Evolutionary conservation across 768 basidiomycete genomes (phyloP).

Genomic region (Suillus placidus): DNA sequence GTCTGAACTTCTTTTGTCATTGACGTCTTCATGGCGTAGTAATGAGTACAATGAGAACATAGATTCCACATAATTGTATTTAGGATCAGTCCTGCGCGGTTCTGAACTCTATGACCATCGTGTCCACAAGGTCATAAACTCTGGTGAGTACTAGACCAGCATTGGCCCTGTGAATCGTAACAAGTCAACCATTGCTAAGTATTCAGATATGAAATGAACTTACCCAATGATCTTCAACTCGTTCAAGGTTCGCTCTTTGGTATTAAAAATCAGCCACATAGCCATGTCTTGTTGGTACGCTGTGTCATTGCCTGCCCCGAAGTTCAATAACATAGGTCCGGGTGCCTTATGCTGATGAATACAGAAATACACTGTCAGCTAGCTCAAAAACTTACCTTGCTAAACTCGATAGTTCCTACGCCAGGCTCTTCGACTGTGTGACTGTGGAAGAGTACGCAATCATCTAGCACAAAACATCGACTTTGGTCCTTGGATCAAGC

Average conservation of each 20-base stretch:
- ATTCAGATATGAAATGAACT: background rate
- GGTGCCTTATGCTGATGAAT: constrained; percentile 37
- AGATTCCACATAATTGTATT: background rate
- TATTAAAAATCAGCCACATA: background rate
- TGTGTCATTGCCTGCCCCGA: background rate
- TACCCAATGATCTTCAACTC: background rate
- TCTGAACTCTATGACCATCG: background rate
- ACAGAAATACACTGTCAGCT: background rate
- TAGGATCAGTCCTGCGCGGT: background rate
- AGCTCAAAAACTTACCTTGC: background rate
- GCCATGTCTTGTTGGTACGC: background rate
- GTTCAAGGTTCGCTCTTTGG: background rate
- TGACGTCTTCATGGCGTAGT: background rate
- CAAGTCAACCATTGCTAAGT: background rate
- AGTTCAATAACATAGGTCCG: constrained; percentile 43
- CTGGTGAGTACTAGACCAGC: background rate
- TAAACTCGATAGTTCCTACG: background rate
- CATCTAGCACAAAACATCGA: constrained; percentile 18
- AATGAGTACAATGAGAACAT: background rate
- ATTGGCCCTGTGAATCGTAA: background rate
- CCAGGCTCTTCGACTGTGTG: constrained; percentile 13
- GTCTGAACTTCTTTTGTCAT: background rate
- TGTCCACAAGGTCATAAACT: background rate
- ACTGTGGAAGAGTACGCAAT: constrained; percentile 20
- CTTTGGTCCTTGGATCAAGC: background rate